A percentile compares a stretch with the other conserved stretches of the same genome.
Evolutionary conservation across 2,329 filamentous ascomycete genomes (phyloP).

Genomic region (Tolypocladium nubicola): DNA sequence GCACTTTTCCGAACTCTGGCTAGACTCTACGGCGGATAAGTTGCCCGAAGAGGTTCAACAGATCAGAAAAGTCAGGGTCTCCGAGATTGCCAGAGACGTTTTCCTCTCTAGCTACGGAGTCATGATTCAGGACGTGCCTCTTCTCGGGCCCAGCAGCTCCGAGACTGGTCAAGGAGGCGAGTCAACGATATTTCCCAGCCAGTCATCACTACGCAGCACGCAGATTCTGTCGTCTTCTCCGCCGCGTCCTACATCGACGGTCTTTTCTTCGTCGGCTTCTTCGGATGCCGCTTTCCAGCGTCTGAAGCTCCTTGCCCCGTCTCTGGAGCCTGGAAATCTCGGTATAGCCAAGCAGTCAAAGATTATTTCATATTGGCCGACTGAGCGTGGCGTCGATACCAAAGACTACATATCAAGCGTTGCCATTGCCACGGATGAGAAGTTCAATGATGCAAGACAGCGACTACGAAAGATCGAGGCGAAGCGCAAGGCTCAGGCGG

Average conservation of each 20-base stretch:
- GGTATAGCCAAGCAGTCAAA: slow-evolving; percentile 15
- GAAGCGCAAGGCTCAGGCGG: slow-evolving; percentile 20
- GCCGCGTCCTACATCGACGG: slow-evolving; percentile 5
- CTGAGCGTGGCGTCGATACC: slow-evolving; percentile 22
- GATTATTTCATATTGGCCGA: slow-evolving; percentile 28
- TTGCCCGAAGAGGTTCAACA: slow-evolving; percentile 14
- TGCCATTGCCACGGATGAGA: slow-evolving; percentile 21
- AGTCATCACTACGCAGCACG: not conserved
- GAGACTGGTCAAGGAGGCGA: slow-evolving; percentile 3
- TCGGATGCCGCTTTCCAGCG: slow-evolving; percentile 21
- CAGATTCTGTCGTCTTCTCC: slow-evolving; percentile 5
- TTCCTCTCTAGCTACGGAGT: slow-evolving; percentile 24
- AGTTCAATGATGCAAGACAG: slow-evolving; percentile 22
- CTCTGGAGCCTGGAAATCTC: slow-evolving; percentile 14
- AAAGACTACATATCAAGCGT: slow-evolving; percentile 28
- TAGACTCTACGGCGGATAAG: slow-evolving; percentile 13
- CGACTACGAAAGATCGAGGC: slow-evolving; percentile 21
- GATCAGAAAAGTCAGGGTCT: slow-evolving; percentile 15
- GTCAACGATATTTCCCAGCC: not conserved
- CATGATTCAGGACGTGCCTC: slow-evolving; percentile 20
- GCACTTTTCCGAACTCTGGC: slow-evolving; percentile 20
- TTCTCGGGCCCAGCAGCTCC: slow-evolving; percentile 14
- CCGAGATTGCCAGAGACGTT: slow-evolving; percentile 20
- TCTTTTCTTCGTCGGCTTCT: slow-evolving; percentile 2
- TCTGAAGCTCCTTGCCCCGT: slow-evolving; percentile 22